A percentile compares a stretch with the other conserved stretches of the same genome.
These are phyloP conservation scores for Ogataea trehaloabstinens DNA, from an alignment of 805 yeast genomes.

Conservation along the genomic window DNA sequence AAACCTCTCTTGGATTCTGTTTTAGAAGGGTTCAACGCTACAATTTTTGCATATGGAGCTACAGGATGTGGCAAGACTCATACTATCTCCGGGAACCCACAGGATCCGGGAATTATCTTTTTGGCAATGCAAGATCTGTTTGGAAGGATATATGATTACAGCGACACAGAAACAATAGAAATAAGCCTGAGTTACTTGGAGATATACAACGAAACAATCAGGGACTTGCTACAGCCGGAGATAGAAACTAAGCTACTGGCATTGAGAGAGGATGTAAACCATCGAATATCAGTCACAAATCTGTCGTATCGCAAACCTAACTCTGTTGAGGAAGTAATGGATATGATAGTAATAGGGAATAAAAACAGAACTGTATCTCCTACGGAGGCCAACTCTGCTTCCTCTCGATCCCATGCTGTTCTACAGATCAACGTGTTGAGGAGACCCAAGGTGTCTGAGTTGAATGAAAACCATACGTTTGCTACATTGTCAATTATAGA, in stretches of 20 bases:
- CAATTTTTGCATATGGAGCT: constrained; percentile 95
- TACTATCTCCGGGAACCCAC: constrained; percentile 76
- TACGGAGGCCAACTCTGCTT: constrained; percentile 86
- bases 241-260: constrained; percentile 39
- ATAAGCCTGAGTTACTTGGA: constrained; percentile 74
- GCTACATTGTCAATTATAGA: constrained; percentile 88
- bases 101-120: constrained; percentile 76
- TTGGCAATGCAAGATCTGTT: constrained; percentile 77
- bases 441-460: constrained; percentile 55
- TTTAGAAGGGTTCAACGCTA: constrained; percentile 83
- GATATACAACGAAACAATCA: constrained; percentile 85
- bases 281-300: constrained; percentile 68
- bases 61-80: constrained; percentile 98
- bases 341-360: constrained; percentile 70
- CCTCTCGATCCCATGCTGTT: constrained; percentile 93
- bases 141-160: constrained; percentile 51
- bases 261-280: constrained; percentile 69
- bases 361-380: constrained; percentile 77
- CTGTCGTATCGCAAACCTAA: constrained; percentile 60
- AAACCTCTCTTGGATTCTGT: constrained; percentile 70
- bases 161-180: constrained; percentile 56
- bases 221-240: constrained; percentile 68
- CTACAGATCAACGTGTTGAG: constrained; percentile 73
- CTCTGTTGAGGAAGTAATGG: constrained; percentile 73
- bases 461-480: constrained; percentile 65